Conservation (phyloP, 2,329 filamentous ascomycete genomes). For the Fusarium nematophilum region DNA sequence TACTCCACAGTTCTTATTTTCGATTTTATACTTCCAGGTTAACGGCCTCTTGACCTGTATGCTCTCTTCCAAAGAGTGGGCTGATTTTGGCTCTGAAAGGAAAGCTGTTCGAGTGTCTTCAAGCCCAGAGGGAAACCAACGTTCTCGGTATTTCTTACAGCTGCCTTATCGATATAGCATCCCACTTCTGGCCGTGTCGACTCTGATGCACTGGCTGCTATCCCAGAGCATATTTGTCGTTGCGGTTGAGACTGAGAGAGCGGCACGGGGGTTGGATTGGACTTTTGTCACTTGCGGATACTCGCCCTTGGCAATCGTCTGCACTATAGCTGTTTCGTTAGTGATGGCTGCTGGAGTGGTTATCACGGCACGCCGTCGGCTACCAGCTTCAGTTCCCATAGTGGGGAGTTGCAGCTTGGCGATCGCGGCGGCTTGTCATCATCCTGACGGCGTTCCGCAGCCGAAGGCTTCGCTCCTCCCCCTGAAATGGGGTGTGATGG, state of each 20-base stretch:
- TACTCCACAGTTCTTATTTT: conserved; percentile 15
- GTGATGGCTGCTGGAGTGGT: not conserved
- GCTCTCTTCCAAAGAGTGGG: conserved; percentile 21
- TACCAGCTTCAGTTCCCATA: conserved; percentile 6
- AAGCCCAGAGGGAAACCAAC: conserved; percentile 1
- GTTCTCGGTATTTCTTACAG: conserved; percentile 23
- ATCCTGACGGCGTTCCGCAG: not conserved
- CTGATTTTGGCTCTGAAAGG: conserved; percentile 8
- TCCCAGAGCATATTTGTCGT: conserved; percentile 23
- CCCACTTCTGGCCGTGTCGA: conserved; percentile 2
- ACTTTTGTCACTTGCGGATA: conserved; percentile 13
- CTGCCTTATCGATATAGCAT: conserved; percentile 17
- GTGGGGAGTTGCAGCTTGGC: conserved; percentile 21
- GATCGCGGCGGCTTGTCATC: conserved; percentile 22
- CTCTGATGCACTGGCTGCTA: conserved; percentile 16
- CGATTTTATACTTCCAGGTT: conserved; percentile 18
- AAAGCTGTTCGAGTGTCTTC: conserved; percentile 6
- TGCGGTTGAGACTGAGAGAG: not conserved
- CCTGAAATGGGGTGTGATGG: conserved; percentile 15
- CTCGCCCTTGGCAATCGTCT: conserved; percentile 15
- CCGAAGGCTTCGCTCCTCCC: not conserved
- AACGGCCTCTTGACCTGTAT: conserved; percentile 19
- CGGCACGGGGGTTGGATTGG: not conserved
- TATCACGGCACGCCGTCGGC: not conserved
- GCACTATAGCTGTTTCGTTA: not conserved